These are phyloP conservation scores for Remersonia thermophila DNA, from an alignment of 2,329 filamentous ascomycete genomes.

Conservation along the genomic window DNA sequence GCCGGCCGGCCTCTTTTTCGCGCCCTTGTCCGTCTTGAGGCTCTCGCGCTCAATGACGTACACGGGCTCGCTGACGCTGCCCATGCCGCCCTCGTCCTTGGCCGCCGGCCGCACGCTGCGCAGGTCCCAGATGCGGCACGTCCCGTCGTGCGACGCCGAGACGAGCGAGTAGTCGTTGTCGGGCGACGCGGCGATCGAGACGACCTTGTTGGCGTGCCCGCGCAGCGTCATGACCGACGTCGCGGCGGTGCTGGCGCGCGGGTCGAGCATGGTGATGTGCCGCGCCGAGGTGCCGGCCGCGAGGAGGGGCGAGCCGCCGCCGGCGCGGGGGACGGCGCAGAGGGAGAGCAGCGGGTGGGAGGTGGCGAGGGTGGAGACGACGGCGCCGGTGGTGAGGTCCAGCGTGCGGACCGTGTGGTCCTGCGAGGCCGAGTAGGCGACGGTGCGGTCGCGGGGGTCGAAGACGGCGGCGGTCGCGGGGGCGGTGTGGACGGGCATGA, in stretches of 20 bases:
- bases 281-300: slow-evolving; percentile 71
- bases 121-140: slow-evolving; percentile 88
- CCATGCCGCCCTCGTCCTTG: slow-evolving; percentile 46
- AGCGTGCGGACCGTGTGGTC: slow-evolving; percentile 87
- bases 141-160: slow-evolving; percentile 84
- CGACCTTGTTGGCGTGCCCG: slow-evolving; percentile 69
- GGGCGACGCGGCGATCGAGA: slow-evolving; percentile 36
- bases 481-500: slow-evolving; percentile 60
- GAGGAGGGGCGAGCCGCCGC: slow-evolving; percentile 41
- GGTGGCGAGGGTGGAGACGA: slow-evolving; percentile 74
- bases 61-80: slow-evolving; percentile 59
- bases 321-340: slow-evolving; percentile 56
- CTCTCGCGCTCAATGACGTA: slow-evolving; percentile 66
- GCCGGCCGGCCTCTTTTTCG: slow-evolving; percentile 50
- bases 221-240: slow-evolving; percentile 83
- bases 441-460: slow-evolving; percentile 70
- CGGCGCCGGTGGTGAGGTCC: slow-evolving; percentile 68
- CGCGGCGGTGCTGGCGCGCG: slow-evolving; percentile 61
- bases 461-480: slow-evolving; percentile 73
- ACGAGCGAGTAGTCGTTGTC: slow-evolving; percentile 72
- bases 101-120: slow-evolving; percentile 51
- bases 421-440: slow-evolving; percentile 82
- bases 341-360: slow-evolving; percentile 74
- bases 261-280: slow-evolving; percentile 88
- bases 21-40: slow-evolving; percentile 48